A percentile compares a stretch with the other conserved stretches of the same genome.
phyloP scores from a whole-genome alignment of 495 filamentous ascomycete genomes.

The Hamigera avellanea region DNA sequence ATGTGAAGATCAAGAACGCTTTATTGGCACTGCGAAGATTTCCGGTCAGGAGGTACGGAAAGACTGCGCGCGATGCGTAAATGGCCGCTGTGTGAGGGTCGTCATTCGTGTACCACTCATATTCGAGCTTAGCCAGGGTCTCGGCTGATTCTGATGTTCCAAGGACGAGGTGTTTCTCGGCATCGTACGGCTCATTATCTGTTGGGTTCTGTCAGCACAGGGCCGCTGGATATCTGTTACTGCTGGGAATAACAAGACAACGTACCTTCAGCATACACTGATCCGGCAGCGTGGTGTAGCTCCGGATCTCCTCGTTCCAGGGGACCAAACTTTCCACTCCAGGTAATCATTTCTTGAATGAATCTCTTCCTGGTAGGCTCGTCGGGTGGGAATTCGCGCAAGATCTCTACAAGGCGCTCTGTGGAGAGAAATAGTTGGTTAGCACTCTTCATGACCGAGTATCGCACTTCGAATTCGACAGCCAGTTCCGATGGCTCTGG shows the following conservation, averaged over 20 bases:
- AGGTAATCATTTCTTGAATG: constrained; percentile 78
- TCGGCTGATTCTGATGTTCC: constrained; percentile 85
- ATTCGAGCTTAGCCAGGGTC: constrained; percentile 69
- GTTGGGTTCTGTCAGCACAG: neutral
- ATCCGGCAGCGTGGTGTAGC: constrained; percentile 85
- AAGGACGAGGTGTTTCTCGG: constrained; percentile 79
- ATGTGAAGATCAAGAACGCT: constrained; percentile 68
- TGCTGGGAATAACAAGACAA: neutral
- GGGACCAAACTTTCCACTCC: constrained; percentile 75
- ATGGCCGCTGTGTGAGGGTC: constrained; percentile 80
- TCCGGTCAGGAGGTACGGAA: constrained; percentile 83
- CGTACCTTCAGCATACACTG: constrained; percentile 69
- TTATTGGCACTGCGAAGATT: constrained; percentile 84
- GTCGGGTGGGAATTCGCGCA: constrained; percentile 67
- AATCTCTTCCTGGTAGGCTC: constrained; percentile 89
- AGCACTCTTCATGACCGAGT: neutral
- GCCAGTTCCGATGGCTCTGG: too few relatives aligned
- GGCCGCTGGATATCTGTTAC: neutral
- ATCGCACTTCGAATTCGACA: too few relatives aligned
- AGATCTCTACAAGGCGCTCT: constrained; percentile 48
- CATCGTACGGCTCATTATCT: constrained; percentile 85
- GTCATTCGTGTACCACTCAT: constrained; percentile 85
- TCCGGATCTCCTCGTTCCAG: constrained; percentile 91
- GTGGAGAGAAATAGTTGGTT: constrained; percentile 2
- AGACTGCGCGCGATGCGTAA: constrained; percentile 79